A percentile compares a stretch with the other conserved stretches of the same genome.
These are phyloP conservation scores for Hymenoscyphus scutula DNA, from an alignment of 2,329 filamentous ascomycete species.

Conservation along the genomic window DNA sequence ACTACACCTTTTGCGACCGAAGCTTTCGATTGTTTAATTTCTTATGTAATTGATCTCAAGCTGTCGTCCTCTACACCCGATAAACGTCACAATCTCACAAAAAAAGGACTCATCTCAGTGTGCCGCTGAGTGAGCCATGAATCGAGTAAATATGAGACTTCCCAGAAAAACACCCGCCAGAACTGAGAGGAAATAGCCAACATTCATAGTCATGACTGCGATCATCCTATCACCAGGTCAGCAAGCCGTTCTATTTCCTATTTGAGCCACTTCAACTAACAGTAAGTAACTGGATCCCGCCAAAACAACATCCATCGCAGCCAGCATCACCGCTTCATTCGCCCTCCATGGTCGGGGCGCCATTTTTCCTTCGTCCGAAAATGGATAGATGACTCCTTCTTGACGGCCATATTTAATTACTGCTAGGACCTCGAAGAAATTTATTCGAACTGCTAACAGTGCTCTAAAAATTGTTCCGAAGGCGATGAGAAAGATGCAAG, in stretches of 20 bases:
- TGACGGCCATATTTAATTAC: background rate
- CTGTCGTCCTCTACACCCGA: too few species aligned
- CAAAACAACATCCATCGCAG: conserved; percentile 66
- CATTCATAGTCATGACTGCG: conserved; percentile 85
- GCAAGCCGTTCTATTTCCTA: conserved; percentile 8
- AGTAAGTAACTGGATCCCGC: conserved; percentile 80
- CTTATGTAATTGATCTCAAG: too few species aligned
- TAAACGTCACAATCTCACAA: too few species aligned
- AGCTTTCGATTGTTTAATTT: too few species aligned
- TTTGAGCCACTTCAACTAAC: conserved; percentile 54
- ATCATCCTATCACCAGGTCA: conserved; percentile 66
- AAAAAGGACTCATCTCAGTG: background rate
- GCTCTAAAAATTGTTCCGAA: conserved; percentile 68
- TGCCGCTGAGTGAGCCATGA: conserved; percentile 15
- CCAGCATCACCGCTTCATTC: conserved; percentile 73
- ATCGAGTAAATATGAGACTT: conserved; percentile 54
- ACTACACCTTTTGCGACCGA: too few species aligned
- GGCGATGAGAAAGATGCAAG: conserved; percentile 85
- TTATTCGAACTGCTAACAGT: conserved; percentile 61
- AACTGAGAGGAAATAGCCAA: conserved; percentile 81
- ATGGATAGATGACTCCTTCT: background rate
- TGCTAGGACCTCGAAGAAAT: background rate
- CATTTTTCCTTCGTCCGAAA: conserved; percentile 35
- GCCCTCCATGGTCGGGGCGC: conserved; percentile 70
- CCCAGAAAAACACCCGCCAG: conserved; percentile 80